phyloP scores from a whole-genome alignment of 78 protist species.

The slime mould (Dictyostelium discoideum) region DNA sequence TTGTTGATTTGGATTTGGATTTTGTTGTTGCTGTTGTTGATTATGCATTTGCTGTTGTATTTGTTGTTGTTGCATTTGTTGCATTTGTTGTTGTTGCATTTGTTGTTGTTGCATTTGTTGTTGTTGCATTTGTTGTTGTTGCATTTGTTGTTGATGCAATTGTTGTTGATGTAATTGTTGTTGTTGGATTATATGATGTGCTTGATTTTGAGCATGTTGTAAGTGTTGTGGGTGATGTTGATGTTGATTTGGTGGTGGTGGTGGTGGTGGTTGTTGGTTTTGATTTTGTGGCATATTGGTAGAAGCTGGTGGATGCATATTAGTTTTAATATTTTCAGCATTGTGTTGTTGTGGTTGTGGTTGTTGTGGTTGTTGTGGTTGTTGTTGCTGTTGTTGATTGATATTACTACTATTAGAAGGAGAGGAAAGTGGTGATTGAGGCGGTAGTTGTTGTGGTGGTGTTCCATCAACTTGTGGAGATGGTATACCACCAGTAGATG shows the following conservation, averaged over 20 bases:
- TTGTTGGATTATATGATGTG: background rate
- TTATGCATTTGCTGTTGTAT: background rate
- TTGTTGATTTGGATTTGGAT: background rate
- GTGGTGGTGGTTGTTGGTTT: background rate
- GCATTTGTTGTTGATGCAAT: background rate
- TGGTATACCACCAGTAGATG: background rate
- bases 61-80: background rate
- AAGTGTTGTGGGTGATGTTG: background rate
- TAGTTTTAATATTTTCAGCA: background rate
- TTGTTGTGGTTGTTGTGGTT: background rate
- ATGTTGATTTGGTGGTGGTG: background rate
- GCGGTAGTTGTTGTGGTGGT: background rate
- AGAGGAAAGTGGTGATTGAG: conserved; percentile 18
- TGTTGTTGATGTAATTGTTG: background rate
- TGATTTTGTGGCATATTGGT: background rate
- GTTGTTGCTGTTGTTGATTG: background rate
- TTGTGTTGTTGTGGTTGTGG: background rate
- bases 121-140: background rate
- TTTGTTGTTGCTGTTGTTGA: background rate
- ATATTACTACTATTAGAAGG: background rate
- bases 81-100: background rate
- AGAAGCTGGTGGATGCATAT: too few species aligned
- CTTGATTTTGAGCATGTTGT: background rate
- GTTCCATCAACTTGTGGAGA: conserved; percentile 3
- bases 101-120: background rate